Evolutionary conservation across 2,329 filamentous ascomycete genomes (phyloP).

Genomic region (Lachnellula subtilissima): DNA sequence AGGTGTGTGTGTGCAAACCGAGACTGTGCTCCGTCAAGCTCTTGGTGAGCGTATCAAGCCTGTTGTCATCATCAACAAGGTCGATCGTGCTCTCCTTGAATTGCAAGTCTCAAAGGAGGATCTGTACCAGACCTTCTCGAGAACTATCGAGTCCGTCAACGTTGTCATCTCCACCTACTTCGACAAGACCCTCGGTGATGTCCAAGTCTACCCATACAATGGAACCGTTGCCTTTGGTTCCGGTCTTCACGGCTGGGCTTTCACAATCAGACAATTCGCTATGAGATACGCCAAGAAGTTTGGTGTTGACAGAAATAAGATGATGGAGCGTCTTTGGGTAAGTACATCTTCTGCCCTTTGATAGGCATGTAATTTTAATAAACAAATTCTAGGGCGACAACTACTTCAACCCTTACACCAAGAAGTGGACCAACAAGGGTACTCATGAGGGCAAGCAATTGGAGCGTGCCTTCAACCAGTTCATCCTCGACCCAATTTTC

Average conservation of each 20-base stretch:
- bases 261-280: slow-evolving; percentile 98
- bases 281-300: slow-evolving; percentile 98
- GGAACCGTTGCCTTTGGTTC: slow-evolving; percentile 99
- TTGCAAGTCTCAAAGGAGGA: slow-evolving; percentile 98
- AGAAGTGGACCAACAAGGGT: slow-evolving; percentile 96
- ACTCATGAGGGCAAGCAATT: slow-evolving; percentile 81
- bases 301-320: slow-evolving; percentile 99
- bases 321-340: slow-evolving; percentile 99
- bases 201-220: slow-evolving; percentile 97
- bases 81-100: slow-evolving; percentile 98
- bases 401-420: slow-evolving; percentile 99
- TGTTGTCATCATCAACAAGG: slow-evolving; percentile 99
- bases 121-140: slow-evolving; percentile 98
- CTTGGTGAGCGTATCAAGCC: slow-evolving; percentile 99
- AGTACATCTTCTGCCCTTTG: slow-evolving; percentile 30
- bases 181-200: slow-evolving; percentile 94
- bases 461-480: slow-evolving; percentile 99
- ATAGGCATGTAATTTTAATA: slow-evolving; percentile 21
- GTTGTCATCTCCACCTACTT: slow-evolving; percentile 99
- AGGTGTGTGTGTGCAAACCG: slow-evolving; percentile 99
- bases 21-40: slow-evolving; percentile 98
- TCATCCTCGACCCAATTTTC: slow-evolving; percentile 99
- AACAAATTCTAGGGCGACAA: slow-evolving; percentile 67
- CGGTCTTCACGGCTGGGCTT: slow-evolving; percentile 99
- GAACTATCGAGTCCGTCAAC: slow-evolving; percentile 99